These are phyloP conservation scores for Ramaria sp. DNA, from an alignment of 768 basidiomycete genomes.

Conservation along the genomic window DNA sequence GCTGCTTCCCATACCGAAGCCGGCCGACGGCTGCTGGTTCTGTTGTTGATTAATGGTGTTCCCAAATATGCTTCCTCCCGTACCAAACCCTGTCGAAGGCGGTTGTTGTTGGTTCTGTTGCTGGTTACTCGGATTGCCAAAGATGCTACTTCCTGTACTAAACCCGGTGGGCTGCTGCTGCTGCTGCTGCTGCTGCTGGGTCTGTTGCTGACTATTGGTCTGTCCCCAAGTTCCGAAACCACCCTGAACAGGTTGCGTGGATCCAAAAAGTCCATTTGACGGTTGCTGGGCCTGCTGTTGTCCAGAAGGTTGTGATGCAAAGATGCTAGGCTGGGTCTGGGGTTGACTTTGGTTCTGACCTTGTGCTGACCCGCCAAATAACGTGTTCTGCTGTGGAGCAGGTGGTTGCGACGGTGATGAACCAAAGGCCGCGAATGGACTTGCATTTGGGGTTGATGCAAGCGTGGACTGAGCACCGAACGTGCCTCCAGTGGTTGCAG, in stretches of 20 bases:
- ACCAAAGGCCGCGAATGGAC: slow-evolving; percentile 9
- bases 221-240: not conserved
- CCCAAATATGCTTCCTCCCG: too few species aligned
- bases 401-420: slow-evolving; percentile 17
- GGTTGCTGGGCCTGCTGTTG: slow-evolving; percentile 4
- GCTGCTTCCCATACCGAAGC: not conserved
- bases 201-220: not conserved
- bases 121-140: too few species aligned
- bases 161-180: not conserved
- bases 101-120: too few species aligned
- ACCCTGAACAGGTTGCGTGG: not conserved
- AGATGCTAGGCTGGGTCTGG: not conserved
- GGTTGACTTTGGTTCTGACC: not conserved
- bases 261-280: not conserved
- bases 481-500: not conserved
- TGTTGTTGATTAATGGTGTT: not conserved
- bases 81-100: too few species aligned
- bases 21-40: not conserved
- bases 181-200: not conserved
- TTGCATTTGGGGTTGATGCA: not conserved
- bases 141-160: not conserved
- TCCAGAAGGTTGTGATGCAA: slow-evolving; percentile 7
- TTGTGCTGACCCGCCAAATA: slow-evolving; percentile 10
- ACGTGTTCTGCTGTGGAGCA: slow-evolving; percentile 16
- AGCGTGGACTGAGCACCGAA: not conserved